Percentiles rank a stretch among this genome's conserved stretches.
These are phyloP conservation scores for Tagetes patula DNA, from an alignment of 129 eudicot species.

Conservation along the genomic window DNA sequence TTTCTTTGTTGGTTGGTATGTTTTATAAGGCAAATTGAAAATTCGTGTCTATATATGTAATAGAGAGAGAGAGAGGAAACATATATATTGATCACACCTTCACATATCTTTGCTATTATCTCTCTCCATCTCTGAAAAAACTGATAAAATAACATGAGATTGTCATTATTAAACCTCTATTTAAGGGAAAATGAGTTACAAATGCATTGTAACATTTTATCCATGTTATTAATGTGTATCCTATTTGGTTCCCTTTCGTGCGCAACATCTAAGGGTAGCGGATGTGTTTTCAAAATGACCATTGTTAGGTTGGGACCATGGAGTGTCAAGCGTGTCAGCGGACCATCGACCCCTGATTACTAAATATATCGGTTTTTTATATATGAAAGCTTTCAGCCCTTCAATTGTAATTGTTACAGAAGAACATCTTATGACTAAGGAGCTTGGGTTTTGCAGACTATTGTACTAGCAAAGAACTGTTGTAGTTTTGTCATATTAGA, in stretches of 20 bases:
- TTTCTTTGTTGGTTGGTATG: slow-evolving; percentile 13
- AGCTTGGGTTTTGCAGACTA: too few species aligned
- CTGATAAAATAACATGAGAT: slow-evolving; percentile 1
- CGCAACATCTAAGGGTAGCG: not conserved
- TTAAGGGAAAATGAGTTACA: not conserved
- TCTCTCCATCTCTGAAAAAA: slow-evolving; percentile 31
- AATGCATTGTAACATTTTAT: not conserved
- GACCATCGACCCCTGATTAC: too few species aligned
- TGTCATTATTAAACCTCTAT: slow-evolving; percentile 14
- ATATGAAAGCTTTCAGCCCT: too few species aligned
- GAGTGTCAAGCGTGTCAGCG: too few species aligned
- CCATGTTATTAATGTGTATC: not conserved
- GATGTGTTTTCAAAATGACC: not conserved
- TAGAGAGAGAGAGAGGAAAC: slow-evolving; percentile 29
- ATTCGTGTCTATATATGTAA: not conserved
- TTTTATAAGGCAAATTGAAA: slow-evolving; percentile 11
- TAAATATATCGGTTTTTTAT: too few species aligned
- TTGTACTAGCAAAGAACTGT: too few species aligned
- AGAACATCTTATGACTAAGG: too few species aligned
- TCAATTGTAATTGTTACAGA: too few species aligned
- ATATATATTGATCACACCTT: slow-evolving; percentile 26
- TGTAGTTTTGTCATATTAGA: too few species aligned
- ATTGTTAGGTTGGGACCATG: not conserved
- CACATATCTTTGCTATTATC: slow-evolving; percentile 15
- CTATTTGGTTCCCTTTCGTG: not conserved